Conservation (phyloP, 495 filamentous ascomycete species). For the Xylaria curta region DNA sequence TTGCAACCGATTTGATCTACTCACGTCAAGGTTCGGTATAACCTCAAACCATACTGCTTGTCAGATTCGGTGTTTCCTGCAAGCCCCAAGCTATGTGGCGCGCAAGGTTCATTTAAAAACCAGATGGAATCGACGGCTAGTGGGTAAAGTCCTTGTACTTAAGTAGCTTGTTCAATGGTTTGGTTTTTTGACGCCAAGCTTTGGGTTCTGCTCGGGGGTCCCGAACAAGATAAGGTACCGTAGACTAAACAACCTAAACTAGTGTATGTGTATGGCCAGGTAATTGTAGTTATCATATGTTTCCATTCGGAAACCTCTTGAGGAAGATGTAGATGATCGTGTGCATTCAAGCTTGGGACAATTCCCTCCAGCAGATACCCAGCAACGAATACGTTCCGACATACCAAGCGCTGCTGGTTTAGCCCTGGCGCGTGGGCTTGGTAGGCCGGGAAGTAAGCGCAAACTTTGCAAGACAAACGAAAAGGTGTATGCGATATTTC, state of each 20-base stretch:
- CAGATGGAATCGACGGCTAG: not conserved
- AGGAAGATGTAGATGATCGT: not conserved
- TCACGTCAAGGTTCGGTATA: not conserved
- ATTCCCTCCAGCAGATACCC: not conserved
- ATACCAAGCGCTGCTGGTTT: not conserved
- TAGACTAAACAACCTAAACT: not conserved
- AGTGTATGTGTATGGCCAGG: not conserved
- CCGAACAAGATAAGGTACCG: not conserved
- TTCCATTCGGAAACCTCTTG: not conserved
- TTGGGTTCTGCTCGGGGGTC: not conserved
- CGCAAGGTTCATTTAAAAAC: not conserved
- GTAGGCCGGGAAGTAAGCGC: not conserved
- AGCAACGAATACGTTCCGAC: too few species aligned
- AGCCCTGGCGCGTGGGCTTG: not conserved
- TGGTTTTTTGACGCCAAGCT: not conserved
- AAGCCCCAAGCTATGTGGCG: not conserved
- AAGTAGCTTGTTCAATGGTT: not conserved
- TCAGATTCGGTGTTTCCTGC: not conserved
- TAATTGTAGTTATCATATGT: not conserved
- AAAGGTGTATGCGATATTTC: not conserved
- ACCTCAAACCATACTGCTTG: not conserved
- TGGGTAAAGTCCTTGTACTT: not conserved
- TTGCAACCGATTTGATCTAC: not conserved
- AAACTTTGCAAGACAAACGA: not conserved
- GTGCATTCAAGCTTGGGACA: not conserved